Base-by-base conservation (phyloP, 768 basidiomycete species). In the Tulasnella sp. region DNA sequence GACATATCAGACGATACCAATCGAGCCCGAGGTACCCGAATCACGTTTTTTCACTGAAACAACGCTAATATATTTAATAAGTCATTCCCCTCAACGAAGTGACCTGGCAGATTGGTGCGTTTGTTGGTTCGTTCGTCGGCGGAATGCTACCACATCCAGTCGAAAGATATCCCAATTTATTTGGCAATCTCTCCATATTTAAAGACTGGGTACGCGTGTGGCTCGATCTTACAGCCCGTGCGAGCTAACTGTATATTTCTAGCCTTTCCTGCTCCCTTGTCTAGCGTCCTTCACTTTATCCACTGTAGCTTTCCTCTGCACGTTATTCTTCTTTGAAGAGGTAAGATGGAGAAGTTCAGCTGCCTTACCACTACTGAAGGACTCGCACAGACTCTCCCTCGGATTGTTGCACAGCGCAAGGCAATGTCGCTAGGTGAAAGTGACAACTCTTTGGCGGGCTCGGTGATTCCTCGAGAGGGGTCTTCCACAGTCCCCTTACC, bases 1-100 rank as follows among this genome's bases (percentile, higher is more conserved):
- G 89, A 90, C 79, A 81, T 90, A 26, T 88, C 87, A 14, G 88
- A 90, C 75, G 77, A 84, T 14, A 85, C 84, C 9, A 89, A 90
- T 74, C 86, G 88, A 77, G 84, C 84, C 0, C 75, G 80, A 40
- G 86, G 75, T 75, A 17, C 4, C 3, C 42, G 3, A 16, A 40
- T 29, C 16, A 0, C 47, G 11, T 4, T 37, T 29, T n/a, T 64
- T 73, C 47, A n/a, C n/a, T n/a, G n/a, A n/a, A n/a, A n/a, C 35
- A 9, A 29, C 32, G 3, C 32, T 29, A 9, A 35, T 29, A n/a
- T 41, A 11, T 44, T 0, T 22, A 22, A 63, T 22, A n/a, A 71
- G 69, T 52, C 16, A 47, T 71, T 36, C 34, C 73, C 6, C 22
- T 71, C 9, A 35, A 35, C 16, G 71, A 35, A 19, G 69, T 62